Percentiles rank a stretch among this genome's conserved stretches.
phyloP scores from a whole-genome alignment of 768 basidiomycete species.

The Termitomyces sp. region DNA sequence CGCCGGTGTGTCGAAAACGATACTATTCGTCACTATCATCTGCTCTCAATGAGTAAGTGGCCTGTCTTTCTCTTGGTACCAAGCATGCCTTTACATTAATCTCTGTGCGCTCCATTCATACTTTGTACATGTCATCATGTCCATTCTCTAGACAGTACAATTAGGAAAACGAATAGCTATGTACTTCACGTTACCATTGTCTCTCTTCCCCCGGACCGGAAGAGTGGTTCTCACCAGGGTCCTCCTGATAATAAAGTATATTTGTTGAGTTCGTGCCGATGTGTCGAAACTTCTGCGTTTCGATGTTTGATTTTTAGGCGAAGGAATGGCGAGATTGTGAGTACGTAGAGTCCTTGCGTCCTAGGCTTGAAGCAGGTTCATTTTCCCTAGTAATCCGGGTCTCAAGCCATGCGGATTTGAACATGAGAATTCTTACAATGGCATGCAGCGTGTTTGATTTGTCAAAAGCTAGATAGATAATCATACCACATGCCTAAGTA shows the following conservation, averaged over 20 bases:
- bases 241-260: not conserved
- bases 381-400: not conserved
- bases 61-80: not conserved
- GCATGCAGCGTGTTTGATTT: not conserved
- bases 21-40: not conserved
- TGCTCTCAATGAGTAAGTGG: not conserved
- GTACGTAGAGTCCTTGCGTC: not conserved
- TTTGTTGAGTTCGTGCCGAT: not conserved
- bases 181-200: not conserved
- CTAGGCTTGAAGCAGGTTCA: not conserved
- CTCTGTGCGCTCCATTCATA: not conserved
- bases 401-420: not conserved
- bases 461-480: not conserved
- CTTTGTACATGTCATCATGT: not conserved
- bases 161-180: not conserved
- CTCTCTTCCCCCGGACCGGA: not conserved
- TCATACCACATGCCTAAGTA: not conserved
- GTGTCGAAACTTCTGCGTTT: not conserved
- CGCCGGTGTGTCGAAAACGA: not conserved
- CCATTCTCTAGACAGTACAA: not conserved
- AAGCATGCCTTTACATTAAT: not conserved
- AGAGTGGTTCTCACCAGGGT: not conserved
- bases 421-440: not conserved
- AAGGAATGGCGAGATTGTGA: not conserved
- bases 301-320: not conserved